Evolutionary conservation across 345 rosid genomes (phyloP).

Genomic region (Microcos paniculata): DNA sequence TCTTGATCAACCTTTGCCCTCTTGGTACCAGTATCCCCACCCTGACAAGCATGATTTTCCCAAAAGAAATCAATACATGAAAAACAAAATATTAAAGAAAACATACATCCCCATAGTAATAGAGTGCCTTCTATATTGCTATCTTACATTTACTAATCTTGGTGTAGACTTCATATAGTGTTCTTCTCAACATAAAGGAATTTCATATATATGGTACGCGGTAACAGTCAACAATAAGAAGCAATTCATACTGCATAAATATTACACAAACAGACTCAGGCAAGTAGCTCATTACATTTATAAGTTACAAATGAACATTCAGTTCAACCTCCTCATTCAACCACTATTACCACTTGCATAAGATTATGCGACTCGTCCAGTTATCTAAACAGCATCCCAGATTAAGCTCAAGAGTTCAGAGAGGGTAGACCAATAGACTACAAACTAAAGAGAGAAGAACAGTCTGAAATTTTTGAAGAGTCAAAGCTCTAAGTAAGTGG

Average conservation of each 20-base stretch:
- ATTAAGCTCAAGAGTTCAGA: neutral
- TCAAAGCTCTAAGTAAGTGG: neutral
- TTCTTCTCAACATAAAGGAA: neutral
- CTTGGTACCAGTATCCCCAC: slow-evolving; percentile 67
- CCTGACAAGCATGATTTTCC: slow-evolving; percentile 35
- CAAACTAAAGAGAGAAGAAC: neutral
- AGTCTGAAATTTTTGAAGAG: neutral
- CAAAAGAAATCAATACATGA: slow-evolving; percentile 12
- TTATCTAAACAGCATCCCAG: neutral
- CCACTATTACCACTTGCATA: neutral
- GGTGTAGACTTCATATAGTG: neutral
- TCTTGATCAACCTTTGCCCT: slow-evolving; percentile 80
- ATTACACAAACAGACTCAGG: neutral
- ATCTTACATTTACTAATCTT: neutral
- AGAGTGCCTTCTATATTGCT: neutral
- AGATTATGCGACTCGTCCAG: neutral
- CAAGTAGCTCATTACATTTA: slow-evolving; percentile 7
- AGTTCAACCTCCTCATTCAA: neutral
- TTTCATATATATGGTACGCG: neutral
- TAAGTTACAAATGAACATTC: neutral
- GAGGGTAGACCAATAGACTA: neutral
- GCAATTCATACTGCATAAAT: neutral
- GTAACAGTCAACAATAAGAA: neutral
- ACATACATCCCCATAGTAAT: neutral
- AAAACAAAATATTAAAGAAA: neutral